A percentile compares a stretch with the other conserved stretches of the same genome.
These are phyloP conservation scores for Neofusicoccum umdonicola DNA, from an alignment of 2,329 filamentous ascomycete species.

Conservation along the genomic window DNA sequence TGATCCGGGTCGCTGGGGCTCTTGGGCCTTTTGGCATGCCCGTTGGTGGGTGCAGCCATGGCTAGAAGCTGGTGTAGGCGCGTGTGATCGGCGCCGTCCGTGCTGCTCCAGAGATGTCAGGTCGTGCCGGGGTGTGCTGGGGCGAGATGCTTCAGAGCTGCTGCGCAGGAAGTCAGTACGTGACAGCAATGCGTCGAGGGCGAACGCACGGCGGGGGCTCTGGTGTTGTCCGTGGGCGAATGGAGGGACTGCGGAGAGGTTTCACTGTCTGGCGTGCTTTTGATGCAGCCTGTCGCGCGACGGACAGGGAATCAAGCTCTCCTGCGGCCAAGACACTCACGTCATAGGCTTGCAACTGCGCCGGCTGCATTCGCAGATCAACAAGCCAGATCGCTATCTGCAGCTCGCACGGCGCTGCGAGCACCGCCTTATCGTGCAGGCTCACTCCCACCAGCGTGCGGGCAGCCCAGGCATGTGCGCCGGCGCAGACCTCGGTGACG, in stretches of 20 bases:
- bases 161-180: not conserved
- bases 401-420: not conserved
- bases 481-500: not conserved
- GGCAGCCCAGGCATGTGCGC: not conserved
- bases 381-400: slow-evolving; percentile 8
- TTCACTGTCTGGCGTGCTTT: not conserved
- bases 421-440: not conserved
- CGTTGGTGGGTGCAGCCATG: slow-evolving; percentile 39
- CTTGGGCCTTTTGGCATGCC: slow-evolving; percentile 36
- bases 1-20: slow-evolving; percentile 23
- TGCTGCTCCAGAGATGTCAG: not conserved
- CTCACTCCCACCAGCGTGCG: not conserved
- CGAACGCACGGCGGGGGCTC: not conserved
- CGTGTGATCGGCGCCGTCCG: slow-evolving; percentile 17
- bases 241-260: not conserved
- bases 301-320: slow-evolving; percentile 18
- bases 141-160: not conserved
- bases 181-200: not conserved
- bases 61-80: slow-evolving; percentile 22
- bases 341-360: slow-evolving; percentile 10
- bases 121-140: not conserved
- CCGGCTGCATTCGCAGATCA: not conserved
- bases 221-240: not conserved
- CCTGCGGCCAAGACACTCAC: slow-evolving; percentile 11
- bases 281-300: not conserved